phyloP scores from a whole-genome alignment of 805 yeast genomes.

The Metschnikowia matae region DNA sequence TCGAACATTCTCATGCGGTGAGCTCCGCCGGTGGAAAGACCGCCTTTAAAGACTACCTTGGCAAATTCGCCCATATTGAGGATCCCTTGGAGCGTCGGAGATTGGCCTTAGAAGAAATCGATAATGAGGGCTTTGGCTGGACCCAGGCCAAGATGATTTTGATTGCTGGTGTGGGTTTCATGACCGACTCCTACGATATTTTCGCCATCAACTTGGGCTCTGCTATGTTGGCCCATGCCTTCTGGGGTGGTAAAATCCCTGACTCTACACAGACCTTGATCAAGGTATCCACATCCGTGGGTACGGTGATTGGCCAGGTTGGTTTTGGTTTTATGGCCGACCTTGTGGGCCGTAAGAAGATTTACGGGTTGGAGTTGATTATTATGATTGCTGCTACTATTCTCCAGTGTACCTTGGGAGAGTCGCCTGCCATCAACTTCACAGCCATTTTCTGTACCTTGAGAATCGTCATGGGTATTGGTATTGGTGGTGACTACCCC shows the following conservation, averaged over 20 bases:
- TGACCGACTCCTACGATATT: constrained; percentile 90
- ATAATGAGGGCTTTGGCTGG: constrained; percentile 76
- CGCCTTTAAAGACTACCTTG: constrained; percentile 79
- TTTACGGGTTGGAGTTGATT: constrained; percentile 84
- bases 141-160: constrained; percentile 75
- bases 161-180: constrained; percentile 90
- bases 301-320: constrained; percentile 89
- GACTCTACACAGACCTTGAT: constrained; percentile 68
- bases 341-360: constrained; percentile 75
- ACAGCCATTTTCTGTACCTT: constrained; percentile 70
- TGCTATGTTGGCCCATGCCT: constrained; percentile 73
- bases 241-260: constrained; percentile 65
- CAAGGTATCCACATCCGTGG: constrained; percentile 88
- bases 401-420: constrained; percentile 70
- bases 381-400: constrained; percentile 78
- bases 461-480: constrained; percentile 89
- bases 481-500: constrained; percentile 97
- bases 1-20: constrained; percentile 19
- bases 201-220: constrained; percentile 84
- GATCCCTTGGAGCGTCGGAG: constrained; percentile 87
- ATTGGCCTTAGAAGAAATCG: constrained; percentile 79
- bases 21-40: constrained; percentile 65
- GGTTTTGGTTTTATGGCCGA: constrained; percentile 84
- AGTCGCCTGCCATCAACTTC: constrained; percentile 66
- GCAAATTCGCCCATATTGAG: constrained; percentile 74